Base-by-base conservation (phyloP, 169 alveolate species). In the Babesia ovis region DNA sequence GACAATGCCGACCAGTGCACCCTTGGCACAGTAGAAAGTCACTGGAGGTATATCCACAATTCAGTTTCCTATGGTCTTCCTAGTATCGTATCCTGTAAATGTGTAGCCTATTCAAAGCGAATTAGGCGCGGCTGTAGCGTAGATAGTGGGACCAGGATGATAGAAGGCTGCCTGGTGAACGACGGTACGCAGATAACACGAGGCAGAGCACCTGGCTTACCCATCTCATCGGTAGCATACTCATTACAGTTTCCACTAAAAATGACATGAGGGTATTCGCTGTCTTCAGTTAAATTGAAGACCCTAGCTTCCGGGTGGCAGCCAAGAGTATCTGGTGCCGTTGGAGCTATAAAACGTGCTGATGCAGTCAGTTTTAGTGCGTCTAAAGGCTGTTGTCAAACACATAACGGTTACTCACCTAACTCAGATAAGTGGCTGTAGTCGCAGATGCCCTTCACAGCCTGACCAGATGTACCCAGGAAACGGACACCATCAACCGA, bases 251-350 rank as follows among this genome's bases (percentile, higher is more conserved):
- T 73, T 8, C 89, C 89, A 58, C 81, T 72, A 57, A 81, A 72
- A 18, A 81, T 43, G 16, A 81, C 84, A 32, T 81, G 89, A 23
- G 89, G 89, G 48, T 5, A 81, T 32, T 81, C 89, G 32, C 41
- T 27, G 59, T 81, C 84, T 41, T 81, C 74, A 25, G 55, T 57
- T 31, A 79, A 54, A 42, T 57, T 68, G 55, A 79, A 60, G 62
- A 29, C 83, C 18, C 58, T 51, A 37, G 74, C 53, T 57, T 79
- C 87, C 8, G 87, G 74, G 50, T 79, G 87, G 32, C 81, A 68
- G 34, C 83, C 83, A 3, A 81, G 81, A 29, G 83, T 81, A 53
- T 81, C 89, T 6, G 81, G 70, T 12, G 83, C 89, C 4, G 89
- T 81, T 12, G 89, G 89, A 4, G 85, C 85, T n/a, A 81, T 73